Conservation (phyloP, 331 rosid species). For the Prunus yedoensis region DNA sequence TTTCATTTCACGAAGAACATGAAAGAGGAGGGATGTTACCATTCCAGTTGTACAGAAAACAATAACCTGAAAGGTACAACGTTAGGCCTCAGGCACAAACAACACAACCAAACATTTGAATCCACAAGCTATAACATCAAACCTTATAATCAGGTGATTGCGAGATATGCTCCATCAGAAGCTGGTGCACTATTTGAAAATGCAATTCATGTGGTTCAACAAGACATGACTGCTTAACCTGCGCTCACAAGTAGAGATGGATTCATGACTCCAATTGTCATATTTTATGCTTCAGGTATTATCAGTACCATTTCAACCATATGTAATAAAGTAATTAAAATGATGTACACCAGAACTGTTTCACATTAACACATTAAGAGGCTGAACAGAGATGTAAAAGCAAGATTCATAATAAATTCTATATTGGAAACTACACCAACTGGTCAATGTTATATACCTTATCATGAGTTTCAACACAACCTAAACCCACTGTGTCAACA, state of each 20-base stretch:
- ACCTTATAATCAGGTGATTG: conserved; percentile 83
- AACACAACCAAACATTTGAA: conserved; percentile 21
- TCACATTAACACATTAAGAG: neutral
- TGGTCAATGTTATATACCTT: conserved; percentile 47
- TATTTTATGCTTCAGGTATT: neutral
- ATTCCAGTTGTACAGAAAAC: conserved; percentile 84
- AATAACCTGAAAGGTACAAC: conserved; percentile 60
- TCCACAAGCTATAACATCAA: conserved; percentile 14
- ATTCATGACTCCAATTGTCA: conserved; percentile 18
- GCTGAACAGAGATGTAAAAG: neutral
- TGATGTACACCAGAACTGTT: neutral
- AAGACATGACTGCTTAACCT: conserved; percentile 78
- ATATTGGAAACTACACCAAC: neutral
- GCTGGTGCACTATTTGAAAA: conserved; percentile 66
- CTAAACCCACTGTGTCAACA: conserved; percentile 84
- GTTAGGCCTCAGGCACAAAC: conserved; percentile 23
- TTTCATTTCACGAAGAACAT: conserved; percentile 80
- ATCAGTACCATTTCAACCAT: neutral
- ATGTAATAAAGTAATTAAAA: conserved; percentile 11
- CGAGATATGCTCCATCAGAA: conserved; percentile 70
- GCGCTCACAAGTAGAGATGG: conserved; percentile 27
- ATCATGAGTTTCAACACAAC: conserved; percentile 72
- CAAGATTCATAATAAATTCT: neutral
- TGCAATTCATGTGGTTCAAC: conserved; percentile 73
- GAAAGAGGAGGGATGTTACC: conserved; percentile 72